A percentile compares a stretch with the other conserved stretches of the same genome.
Conservation (phyloP, 805 yeast genomes). For the Spathaspora gorwiae region DNA sequence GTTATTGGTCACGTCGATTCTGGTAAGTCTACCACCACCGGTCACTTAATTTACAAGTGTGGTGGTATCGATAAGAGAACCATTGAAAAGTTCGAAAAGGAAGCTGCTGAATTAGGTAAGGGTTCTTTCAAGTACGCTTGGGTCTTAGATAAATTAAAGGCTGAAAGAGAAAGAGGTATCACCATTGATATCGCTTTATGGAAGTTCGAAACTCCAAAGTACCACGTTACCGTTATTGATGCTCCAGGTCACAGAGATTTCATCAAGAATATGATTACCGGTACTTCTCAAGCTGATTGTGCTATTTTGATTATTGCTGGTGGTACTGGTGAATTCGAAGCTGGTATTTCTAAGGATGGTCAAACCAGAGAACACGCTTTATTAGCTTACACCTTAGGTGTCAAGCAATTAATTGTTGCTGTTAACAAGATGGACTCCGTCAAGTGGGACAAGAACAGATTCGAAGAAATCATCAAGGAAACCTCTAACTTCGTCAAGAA, state of each 20-base stretch:
- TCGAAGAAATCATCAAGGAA: conserved; percentile 72
- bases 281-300: conserved; percentile 92
- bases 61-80: conserved; percentile 99
- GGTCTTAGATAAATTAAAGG: conserved; percentile 93
- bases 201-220: conserved; percentile 89
- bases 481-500: conserved; percentile 76
- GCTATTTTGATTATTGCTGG: conserved; percentile 88
- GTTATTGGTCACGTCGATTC: conserved; percentile 99
- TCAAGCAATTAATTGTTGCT: conserved; percentile 80
- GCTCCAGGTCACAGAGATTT: conserved; percentile 97
- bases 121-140: conserved; percentile 97
- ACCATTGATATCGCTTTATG: conserved; percentile 91
- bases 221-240: conserved; percentile 86
- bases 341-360: conserved; percentile 92
- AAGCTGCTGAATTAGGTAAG: conserved; percentile 95
- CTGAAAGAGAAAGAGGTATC: conserved; percentile 96
- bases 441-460: conserved; percentile 80
- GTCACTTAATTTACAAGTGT: conserved; percentile 98
- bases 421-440: conserved; percentile 94
- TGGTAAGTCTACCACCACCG: conserved; percentile 88
- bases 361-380: conserved; percentile 95
- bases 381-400: conserved; percentile 86
- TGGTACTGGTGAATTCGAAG: conserved; percentile 93
- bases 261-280: conserved; percentile 94
- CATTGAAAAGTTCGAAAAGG: conserved; percentile 96